Evolutionary conservation across 305 asterid genomes (phyloP), one percentile per base, ranked within the genome.

Genomic region (Rubia peregrina): DNA sequence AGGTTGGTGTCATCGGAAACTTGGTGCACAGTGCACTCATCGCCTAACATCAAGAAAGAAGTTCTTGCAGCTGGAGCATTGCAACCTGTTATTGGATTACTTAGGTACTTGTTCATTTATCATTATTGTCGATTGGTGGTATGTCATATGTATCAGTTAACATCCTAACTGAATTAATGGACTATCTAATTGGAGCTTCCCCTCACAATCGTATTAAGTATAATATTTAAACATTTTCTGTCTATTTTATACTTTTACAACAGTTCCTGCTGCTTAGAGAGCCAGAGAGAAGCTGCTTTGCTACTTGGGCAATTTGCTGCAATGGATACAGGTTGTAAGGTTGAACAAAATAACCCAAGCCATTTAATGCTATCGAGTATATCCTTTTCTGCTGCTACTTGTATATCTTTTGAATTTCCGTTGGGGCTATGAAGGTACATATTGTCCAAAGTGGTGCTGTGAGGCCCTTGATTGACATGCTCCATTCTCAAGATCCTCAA

Each of bases 301-400:
- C 87, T 95, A 65, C 96, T 95, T 66, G 99, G 99, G 76, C 99
- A 95, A 84, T 95, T 95, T 79, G 98, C 99, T 72, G 99, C 98
- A 44, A 91, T 98, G 22, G 98, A 95, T 83, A 85, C 99, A 66
- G 98, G 91, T 82, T 91, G 98, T 84, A 91, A 95, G 99, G 98
- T 95, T 80, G 92, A 83, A 69, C 41, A 61, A 68, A 41, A 71
- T 69, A 70, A 19, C 77, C 53, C 30, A 33, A 68, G 33, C 41
- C 17, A 3, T 51, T 16, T 60, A 33, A 48, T 12, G 7, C 42
- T 38, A 60, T 19, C 38, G 24, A 46, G 9, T 41, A 33, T 41
- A 9, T 60, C 60, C n/a, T 24, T 69, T 40, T 49, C 41, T 38
- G 5, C 24, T 44, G 3, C 61, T 64, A 30, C 24, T 2, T 33